These are phyloP conservation scores for Salix brachista DNA, from an alignment of 345 rosid species.

Conservation along the genomic window DNA sequence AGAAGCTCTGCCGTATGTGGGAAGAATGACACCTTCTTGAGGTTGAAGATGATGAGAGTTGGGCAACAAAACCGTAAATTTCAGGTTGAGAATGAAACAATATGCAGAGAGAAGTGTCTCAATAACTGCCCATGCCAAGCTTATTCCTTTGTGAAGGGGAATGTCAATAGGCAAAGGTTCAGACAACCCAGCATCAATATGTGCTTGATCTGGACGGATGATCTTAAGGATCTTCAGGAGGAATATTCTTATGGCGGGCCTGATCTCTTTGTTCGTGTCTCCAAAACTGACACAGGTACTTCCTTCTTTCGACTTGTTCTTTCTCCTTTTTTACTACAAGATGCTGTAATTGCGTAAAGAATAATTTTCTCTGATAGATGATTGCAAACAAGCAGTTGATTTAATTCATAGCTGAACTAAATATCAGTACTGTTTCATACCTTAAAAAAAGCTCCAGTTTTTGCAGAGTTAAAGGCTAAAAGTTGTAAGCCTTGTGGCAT, in stretches of 20 bases:
- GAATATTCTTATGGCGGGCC: slow-evolving; percentile 31
- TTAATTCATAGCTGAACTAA: background rate
- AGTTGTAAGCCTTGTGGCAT: slow-evolving; percentile 49
- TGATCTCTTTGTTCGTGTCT: slow-evolving; percentile 38
- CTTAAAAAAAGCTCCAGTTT: background rate
- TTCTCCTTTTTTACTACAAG: background rate
- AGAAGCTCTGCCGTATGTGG: too few species aligned
- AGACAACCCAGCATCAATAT: background rate
- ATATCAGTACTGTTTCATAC: background rate
- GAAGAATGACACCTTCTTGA: too few species aligned
- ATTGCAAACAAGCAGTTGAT: background rate
- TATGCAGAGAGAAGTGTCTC: slow-evolving; percentile 16
- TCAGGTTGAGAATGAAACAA: fast-evolving
- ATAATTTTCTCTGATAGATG: background rate
- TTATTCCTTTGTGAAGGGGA: slow-evolving; percentile 10
- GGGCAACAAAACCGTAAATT: fast-evolving
- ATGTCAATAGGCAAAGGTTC: background rate
- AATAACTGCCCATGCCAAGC: slow-evolving; percentile 9
- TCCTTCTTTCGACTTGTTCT: background rate
- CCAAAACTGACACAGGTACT: slow-evolving; percentile 47
- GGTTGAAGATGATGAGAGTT: too few species aligned
- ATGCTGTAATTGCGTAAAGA: background rate
- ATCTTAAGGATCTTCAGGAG: slow-evolving; percentile 51
- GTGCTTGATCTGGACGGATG: slow-evolving; percentile 63
- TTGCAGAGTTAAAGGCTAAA: slow-evolving; percentile 44